Evolutionary conservation across 2,329 filamentous ascomycete species (phyloP).

Genomic region (Claviceps quebecensis): DNA sequence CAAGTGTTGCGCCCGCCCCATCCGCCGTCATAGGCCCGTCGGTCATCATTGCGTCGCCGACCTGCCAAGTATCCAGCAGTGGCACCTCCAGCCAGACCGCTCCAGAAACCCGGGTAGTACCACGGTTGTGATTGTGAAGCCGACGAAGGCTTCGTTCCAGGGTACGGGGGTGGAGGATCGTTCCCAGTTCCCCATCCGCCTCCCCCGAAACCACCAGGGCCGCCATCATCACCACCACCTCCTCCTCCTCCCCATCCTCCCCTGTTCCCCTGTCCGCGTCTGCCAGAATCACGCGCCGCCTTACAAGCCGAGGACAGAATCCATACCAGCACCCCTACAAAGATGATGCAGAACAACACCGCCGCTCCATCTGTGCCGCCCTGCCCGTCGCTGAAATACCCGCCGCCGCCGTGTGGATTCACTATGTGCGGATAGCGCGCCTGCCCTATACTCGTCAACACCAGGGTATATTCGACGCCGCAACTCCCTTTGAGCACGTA

Average conservation of each 20-base stretch:
- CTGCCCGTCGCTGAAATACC: constrained; percentile 19
- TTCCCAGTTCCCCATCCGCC: constrained; percentile 26
- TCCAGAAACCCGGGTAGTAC: constrained; percentile 62
- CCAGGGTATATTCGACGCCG: constrained; percentile 74
- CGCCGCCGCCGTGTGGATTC: constrained; percentile 21
- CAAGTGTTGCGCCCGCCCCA: constrained; percentile 18
- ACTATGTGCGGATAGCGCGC: constrained; percentile 47
- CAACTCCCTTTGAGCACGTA: constrained; percentile 88
- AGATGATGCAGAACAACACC: constrained; percentile 46
- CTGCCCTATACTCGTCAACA: constrained; percentile 66
- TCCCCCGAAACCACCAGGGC: constrained; percentile 15
- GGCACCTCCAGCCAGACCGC: constrained; percentile 50
- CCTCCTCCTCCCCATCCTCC: constrained; percentile 23
- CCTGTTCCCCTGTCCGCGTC: constrained; percentile 14
- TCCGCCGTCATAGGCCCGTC: constrained; percentile 10
- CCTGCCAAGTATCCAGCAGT: constrained; percentile 55
- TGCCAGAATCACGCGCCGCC: constrained; percentile 8
- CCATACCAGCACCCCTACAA: constrained; percentile 44
- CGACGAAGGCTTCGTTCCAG: constrained; percentile 22
- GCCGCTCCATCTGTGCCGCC: constrained; percentile 21
- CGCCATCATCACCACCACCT: background rate
- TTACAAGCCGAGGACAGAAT: constrained; percentile 47
- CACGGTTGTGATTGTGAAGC: constrained; percentile 31
- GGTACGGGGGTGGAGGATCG: constrained; percentile 37
- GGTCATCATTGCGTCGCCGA: constrained; percentile 22